These are phyloP conservation scores for Phytophthora meadii DNA, from an alignment of 352 stramenopile species.

Conservation along the genomic window DNA sequence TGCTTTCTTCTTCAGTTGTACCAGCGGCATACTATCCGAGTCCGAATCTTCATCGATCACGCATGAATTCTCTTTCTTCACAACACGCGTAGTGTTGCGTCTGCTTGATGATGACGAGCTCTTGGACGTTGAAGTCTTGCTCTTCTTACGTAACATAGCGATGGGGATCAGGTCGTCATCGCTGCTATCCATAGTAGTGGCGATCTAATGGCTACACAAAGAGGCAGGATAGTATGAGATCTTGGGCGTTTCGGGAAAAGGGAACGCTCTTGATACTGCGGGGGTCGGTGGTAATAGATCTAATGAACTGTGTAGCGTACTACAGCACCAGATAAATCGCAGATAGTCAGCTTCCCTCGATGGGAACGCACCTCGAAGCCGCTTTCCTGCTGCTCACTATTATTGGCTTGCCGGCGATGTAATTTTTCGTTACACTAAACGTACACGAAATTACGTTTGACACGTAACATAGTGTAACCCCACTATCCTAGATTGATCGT, in stretches of 20 bases:
- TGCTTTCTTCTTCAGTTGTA: slow-evolving; percentile 80
- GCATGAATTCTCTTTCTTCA: slow-evolving; percentile 42
- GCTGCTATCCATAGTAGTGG: slow-evolving; percentile 62
- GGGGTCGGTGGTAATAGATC: neutral
- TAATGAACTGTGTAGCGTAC: neutral
- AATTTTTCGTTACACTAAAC: slow-evolving; percentile 4
- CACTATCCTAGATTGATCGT: neutral
- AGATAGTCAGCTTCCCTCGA: slow-evolving; percentile 11
- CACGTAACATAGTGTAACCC: neutral
- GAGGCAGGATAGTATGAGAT: slow-evolving; percentile 18
- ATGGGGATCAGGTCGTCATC: slow-evolving; percentile 84
- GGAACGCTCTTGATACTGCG: neutral
- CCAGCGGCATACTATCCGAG: slow-evolving; percentile 83
- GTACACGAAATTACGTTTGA: neutral
- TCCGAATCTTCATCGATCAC: slow-evolving; percentile 65
- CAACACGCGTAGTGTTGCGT: slow-evolving; percentile 11
- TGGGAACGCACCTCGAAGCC: slow-evolving; percentile 26
- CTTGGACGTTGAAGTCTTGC: slow-evolving; percentile 32
- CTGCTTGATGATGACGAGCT: slow-evolving; percentile 12
- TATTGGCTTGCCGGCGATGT: slow-evolving; percentile 17
- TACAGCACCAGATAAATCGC: neutral
- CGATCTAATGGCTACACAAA: slow-evolving; percentile 9
- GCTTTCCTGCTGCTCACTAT: slow-evolving; percentile 13
- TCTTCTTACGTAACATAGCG: slow-evolving; percentile 70
- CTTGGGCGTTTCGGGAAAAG: neutral